Percentiles rank a stretch among this genome's conserved stretches.
Evolutionary conservation across 768 basidiomycete genomes (phyloP).

Genomic region (Plicaturopsis crispa): DNA sequence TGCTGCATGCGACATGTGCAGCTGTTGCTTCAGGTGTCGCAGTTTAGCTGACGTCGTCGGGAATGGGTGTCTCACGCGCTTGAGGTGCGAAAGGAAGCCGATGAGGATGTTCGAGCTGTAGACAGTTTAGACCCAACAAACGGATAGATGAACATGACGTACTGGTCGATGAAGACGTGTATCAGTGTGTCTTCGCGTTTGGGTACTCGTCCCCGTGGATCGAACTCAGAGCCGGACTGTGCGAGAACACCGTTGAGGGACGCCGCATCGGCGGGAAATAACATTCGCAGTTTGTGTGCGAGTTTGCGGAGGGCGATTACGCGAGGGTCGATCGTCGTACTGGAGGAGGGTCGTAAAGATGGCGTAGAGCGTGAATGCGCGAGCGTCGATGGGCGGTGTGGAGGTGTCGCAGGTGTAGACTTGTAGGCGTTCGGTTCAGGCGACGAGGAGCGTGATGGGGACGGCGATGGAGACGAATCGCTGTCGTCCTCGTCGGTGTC

Average conservation of each 20-base stretch:
- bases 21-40: constrained; percentile 11
- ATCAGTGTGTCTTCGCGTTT: constrained; percentile 23
- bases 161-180: constrained; percentile 40
- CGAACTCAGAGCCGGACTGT: constrained; percentile 19
- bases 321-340: constrained; percentile 35
- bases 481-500: constrained; percentile 18
- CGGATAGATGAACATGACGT: constrained; percentile 10
- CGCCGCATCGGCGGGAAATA: constrained; percentile 45
- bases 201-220: constrained; percentile 28
- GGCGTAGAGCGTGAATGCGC: too few species aligned
- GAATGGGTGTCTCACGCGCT: constrained; percentile 38
- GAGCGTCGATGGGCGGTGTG: too few species aligned
- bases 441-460: not conserved
- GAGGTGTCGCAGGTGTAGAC: constrained; percentile 15
- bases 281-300: constrained; percentile 45
- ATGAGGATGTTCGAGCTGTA: constrained; percentile 82
- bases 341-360: constrained; percentile 9
- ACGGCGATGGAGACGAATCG: constrained; percentile 2
- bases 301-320: constrained; percentile 45
- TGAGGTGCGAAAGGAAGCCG: constrained; percentile 66
- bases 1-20: constrained; percentile 73
- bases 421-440: constrained; percentile 21
- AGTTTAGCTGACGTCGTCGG: not conserved
- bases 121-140: not conserved
- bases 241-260: constrained; percentile 20